A percentile compares a stretch with the other conserved stretches of the same genome.
These are phyloP conservation scores for Rhizopogon vulgaris DNA, from an alignment of 768 basidiomycete genomes.

Conservation along the genomic window DNA sequence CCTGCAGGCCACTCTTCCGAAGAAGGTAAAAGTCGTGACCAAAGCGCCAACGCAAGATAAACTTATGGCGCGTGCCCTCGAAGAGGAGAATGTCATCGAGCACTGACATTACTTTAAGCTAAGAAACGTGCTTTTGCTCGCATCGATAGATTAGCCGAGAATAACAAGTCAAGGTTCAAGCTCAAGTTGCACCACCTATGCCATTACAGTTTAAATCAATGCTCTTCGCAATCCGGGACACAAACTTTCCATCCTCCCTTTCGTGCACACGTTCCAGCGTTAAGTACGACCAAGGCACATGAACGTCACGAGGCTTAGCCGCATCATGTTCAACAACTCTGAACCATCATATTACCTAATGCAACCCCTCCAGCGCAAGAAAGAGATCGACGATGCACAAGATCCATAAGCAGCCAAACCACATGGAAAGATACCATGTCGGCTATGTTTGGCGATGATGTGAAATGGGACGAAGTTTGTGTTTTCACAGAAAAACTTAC, in stretches of 20 bases:
- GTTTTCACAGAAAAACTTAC: conserved; percentile 51
- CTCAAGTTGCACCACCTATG: conserved; percentile 12
- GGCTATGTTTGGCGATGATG: conserved; percentile 81
- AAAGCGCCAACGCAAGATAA: conserved; percentile 72
- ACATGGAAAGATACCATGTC: conserved; percentile 68
- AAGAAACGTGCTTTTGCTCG: conserved; percentile 66
- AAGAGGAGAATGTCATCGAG: conserved; percentile 77
- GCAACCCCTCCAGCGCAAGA: conserved; percentile 15
- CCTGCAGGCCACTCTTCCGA: conserved; percentile 49
- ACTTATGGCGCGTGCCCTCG: conserved; percentile 75
- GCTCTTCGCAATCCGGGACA: conserved; percentile 11
- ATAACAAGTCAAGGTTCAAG: conserved; percentile 47
- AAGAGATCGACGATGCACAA: too few species aligned
- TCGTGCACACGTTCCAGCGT: too few species aligned
- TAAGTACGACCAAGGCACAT: too few species aligned
- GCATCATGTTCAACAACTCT: neutral
- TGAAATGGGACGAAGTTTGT: conserved; percentile 69
- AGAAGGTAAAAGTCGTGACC: conserved; percentile 48
- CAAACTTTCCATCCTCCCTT: too few species aligned
- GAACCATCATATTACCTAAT: neutral
- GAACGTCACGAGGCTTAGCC: neutral
- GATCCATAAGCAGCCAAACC: conserved; percentile 43
- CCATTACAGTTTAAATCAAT: conserved; percentile 14
- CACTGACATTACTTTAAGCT: conserved; percentile 72
- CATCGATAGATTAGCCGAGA: conserved; percentile 65